Evolutionary conservation across 441 rosid species (phyloP).

Genomic region (Croton laevigatus): DNA sequence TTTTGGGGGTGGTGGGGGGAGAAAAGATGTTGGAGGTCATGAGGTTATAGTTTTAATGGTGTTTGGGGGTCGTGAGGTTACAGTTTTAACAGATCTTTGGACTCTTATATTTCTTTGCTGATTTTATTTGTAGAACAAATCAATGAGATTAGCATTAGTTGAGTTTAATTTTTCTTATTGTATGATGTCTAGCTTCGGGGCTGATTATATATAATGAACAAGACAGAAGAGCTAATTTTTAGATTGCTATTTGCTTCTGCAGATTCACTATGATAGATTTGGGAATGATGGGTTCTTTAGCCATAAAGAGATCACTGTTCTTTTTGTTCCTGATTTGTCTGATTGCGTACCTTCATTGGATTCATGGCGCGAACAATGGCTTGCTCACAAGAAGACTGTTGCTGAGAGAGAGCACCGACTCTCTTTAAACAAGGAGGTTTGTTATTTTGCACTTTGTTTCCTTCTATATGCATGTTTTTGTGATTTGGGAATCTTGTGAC

Average conservation of each 20-base stretch:
- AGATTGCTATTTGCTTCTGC: conserved; percentile 26
- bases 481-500: not conserved
- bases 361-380: conserved; percentile 77
- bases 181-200: not conserved
- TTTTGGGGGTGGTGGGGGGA: too few relatives aligned
- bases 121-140: not conserved
- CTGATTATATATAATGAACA: not conserved
- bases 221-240: conserved; percentile 10
- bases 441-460: not conserved
- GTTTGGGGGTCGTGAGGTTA: not conserved
- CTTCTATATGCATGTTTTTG: not conserved
- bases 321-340: conserved; percentile 91
- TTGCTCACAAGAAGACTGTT: conserved; percentile 71
- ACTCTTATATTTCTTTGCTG: not conserved
- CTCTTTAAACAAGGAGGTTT: conserved; percentile 57
- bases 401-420: conserved; percentile 62
- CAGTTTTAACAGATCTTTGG: not conserved
- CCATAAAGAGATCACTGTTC: conserved; percentile 86
- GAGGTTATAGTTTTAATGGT: not conserved
- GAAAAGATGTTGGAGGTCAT: too few relatives aligned
- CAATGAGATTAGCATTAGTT: not conserved
- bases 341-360: conserved; percentile 88
- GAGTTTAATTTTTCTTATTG: not conserved
- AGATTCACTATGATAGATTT: conserved; percentile 97
- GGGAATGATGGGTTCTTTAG: conserved; percentile 81